Evolutionary conservation across 2,329 filamentous ascomycete species (phyloP).

Genomic region (Cercospora sp.): DNA sequence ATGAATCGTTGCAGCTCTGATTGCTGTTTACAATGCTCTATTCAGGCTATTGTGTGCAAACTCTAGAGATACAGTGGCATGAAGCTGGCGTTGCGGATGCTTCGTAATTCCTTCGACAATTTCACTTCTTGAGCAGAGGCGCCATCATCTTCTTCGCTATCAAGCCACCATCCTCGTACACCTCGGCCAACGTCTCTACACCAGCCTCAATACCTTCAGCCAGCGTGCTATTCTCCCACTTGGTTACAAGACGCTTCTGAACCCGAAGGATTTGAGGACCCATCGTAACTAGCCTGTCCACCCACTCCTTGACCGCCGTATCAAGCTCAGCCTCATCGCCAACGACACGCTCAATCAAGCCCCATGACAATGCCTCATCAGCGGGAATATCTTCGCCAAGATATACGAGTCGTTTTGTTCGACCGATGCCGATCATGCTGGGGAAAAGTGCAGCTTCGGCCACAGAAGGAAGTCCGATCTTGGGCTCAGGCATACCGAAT

Average conservation of each 20-base stretch:
- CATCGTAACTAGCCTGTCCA: background rate
- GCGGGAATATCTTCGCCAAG: background rate
- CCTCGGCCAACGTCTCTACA: background rate
- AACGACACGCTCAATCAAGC: background rate
- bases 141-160: background rate
- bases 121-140: background rate
- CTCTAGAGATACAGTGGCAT: too few species aligned
- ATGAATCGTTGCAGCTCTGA: background rate
- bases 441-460: background rate
- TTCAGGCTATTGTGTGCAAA: background rate
- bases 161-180: background rate
- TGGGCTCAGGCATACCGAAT: background rate
- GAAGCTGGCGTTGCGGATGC: background rate
- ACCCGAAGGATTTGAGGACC: background rate
- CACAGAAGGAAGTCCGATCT: background rate
- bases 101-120: background rate
- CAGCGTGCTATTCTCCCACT: background rate
- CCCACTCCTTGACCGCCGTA: background rate
- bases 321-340: background rate
- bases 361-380: background rate
- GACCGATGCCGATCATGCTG: background rate
- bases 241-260: background rate
- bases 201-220: background rate
- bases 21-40: background rate
- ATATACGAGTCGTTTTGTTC: background rate